phyloP scores from a whole-genome alignment of 495 filamentous ascomycete species.

The Immersiella caudata region DNA sequence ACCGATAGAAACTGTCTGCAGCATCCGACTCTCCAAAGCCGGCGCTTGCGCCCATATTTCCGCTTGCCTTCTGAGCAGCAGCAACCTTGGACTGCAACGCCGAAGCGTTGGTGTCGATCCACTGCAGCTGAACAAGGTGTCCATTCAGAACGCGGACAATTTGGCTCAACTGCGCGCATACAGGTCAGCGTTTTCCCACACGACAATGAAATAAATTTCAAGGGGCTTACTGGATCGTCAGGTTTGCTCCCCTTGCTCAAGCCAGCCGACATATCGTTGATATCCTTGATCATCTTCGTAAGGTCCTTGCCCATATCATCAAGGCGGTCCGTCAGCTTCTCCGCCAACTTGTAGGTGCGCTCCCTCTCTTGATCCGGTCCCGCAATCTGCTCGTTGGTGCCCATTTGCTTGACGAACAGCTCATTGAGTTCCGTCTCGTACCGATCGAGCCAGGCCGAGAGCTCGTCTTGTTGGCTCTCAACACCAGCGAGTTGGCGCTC shows the following conservation, averaged over 20 bases:
- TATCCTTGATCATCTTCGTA: constrained; percentile 94
- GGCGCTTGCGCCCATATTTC: constrained; percentile 63
- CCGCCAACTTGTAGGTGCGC: constrained; percentile 88
- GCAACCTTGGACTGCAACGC: constrained; percentile 76
- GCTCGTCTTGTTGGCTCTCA: constrained; percentile 88
- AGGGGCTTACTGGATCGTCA: constrained; percentile 82
- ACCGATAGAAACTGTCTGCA: constrained; percentile 80
- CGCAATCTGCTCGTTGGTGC: constrained; percentile 63
- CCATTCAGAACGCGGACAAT: constrained; percentile 93
- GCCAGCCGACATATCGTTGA: constrained; percentile 81
- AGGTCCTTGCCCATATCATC: constrained; percentile 92
- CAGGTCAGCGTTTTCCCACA: constrained; percentile 23
- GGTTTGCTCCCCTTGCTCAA: constrained; percentile 85
- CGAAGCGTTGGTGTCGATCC: constrained; percentile 84
- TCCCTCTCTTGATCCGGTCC: constrained; percentile 94
- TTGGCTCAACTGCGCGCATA: constrained; percentile 70
- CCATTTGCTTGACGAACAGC: constrained; percentile 69
- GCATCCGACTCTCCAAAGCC: constrained; percentile 64
- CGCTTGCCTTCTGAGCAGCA: constrained; percentile 74
- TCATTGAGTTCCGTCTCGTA: constrained; percentile 90
- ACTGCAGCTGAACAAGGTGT: constrained; percentile 84
- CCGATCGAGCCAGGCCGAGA: constrained; percentile 78
- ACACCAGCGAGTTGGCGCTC: constrained; percentile 86
- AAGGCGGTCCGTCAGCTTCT: constrained; percentile 82
- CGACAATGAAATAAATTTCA: constrained; percentile 17